Evolutionary conservation across 306 rosid genomes (phyloP), one percentile per base, ranked within the genome.

Genomic region (Purshia tridentata): DNA sequence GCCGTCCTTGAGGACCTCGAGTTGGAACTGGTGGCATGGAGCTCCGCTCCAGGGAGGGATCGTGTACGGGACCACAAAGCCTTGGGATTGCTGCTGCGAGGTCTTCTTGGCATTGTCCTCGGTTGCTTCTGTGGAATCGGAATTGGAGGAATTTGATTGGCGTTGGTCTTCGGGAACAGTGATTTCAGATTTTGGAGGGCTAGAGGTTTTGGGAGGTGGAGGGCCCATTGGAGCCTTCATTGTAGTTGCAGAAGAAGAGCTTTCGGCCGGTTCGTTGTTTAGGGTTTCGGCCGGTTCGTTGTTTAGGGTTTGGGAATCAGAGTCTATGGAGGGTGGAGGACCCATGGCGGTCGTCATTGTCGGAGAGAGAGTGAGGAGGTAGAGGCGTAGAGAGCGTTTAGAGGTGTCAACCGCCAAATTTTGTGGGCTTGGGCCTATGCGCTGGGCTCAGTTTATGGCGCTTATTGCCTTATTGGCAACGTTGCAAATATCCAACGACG

Each of bases 1-100:
- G 67, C 98, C 98, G 35, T 89, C 97, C 68, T 89, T 94, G 52
- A 94, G 96, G 66, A 94, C 89, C 86, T 94, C 98, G 23, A 94
- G 89, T 67, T 18, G 76, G 81, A 91, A 94, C 44, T 85, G 54
- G 71, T 91, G 98, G 81, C 84, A 80, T 0, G 97, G 98, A 14
- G 90, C 75, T 48, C 78, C 88, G 73, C 91, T 84, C 98, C 98
- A 94, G 13, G 87, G 81, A 55, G 98, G 98, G 65, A 86, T 94
- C 77, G 83, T 81, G 64, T 94, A 94, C 4, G 97, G 97, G 62
- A 84, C 84, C 37, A 50, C 81, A 1, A 56, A 5, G 57, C 78
- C 73, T 46, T 79, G 82, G 16, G 96, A 72, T 12, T 75, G 64
- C 11, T 65, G 58, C 64, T 70, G 41, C 9, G 86, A 49, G 48